These are phyloP conservation scores for Xylaria sp. DNA, from an alignment of 2,329 filamentous ascomycete genomes.

Conservation along the genomic window DNA sequence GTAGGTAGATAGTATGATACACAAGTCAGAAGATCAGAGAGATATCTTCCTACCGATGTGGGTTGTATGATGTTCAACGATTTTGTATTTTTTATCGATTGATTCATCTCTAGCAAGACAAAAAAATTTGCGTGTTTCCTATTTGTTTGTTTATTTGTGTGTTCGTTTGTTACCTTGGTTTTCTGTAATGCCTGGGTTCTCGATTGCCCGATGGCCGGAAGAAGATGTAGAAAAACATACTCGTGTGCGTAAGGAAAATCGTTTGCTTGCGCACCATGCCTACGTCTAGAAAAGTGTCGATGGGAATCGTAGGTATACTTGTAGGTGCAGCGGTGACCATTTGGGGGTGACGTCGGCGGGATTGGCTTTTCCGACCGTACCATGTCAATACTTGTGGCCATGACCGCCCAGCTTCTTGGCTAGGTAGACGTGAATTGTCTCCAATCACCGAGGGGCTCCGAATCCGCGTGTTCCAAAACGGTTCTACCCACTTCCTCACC, in stretches of 20 bases:
- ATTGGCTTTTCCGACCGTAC: conserved; percentile 10
- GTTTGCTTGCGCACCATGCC: conserved; percentile 24
- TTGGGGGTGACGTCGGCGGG: conserved; percentile 1
- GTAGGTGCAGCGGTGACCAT: conserved; percentile 3
- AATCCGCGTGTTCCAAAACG: conserved; percentile 7
- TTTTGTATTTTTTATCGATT: conserved; percentile 34
- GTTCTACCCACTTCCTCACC: conserved; percentile 26
- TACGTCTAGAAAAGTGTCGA: conserved; percentile 26
- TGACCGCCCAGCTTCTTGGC: conserved; percentile 16
- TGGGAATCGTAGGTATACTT: conserved; percentile 10
- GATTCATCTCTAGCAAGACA: conserved; percentile 40
- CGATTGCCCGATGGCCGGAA: conserved; percentile 5
- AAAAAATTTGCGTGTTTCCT: conserved; percentile 31
- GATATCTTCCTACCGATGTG: background rate
- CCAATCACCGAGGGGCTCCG: conserved; percentile 8
- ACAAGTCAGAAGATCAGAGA: background rate
- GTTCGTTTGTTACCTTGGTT: conserved; percentile 32
- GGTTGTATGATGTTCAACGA: conserved; percentile 25
- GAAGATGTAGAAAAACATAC: conserved; percentile 24
- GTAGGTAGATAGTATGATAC: background rate
- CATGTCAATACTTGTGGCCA: conserved; percentile 4
- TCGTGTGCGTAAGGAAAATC: conserved; percentile 44
- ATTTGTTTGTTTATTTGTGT: conserved; percentile 34
- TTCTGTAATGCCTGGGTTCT: conserved; percentile 22
- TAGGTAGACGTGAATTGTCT: conserved; percentile 5